Base-by-base conservation (phyloP, 1,284 basidiomycete species). In the Sporisorium iseilematis-ciliati region DNA sequence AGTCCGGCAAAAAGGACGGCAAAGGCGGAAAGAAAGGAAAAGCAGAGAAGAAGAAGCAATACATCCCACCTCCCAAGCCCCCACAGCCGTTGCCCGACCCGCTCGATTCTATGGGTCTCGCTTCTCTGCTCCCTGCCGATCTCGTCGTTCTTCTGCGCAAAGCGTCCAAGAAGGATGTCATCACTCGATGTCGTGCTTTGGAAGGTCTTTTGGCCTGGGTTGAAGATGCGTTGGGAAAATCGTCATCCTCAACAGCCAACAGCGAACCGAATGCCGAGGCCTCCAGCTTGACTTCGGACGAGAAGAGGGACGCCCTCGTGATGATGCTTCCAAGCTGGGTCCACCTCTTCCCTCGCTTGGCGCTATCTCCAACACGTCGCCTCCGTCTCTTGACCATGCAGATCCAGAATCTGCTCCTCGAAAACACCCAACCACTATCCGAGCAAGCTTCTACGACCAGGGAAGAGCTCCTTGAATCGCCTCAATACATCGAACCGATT, bases 251-350 rank as follows among this genome's bases (percentile, higher is more conserved):
- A n/a, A 26, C 67, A 10, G 12, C 79, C 87, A 53, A 81, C 87
- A 79, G 14, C 46, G 51, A 62, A 16, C 43, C 83, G 80, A 79
- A 49, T n/a, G 33, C 41, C n/a, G 71, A 72, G 11, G n/a, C 62
- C 10, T 70, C 61, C 29, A 49, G 21, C 14, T 56, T 76, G 26
- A 50, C 21, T 12, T 46, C 55, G 3, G 72, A 75, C 16, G 80
- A 84, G 56, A 73, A 78, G 42, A 51, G 54, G 1, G 68, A 71
- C 16, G 93, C 89, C 2, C 85, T 93, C 59, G 87, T 88, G 35
- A 88, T 90, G 70, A 90, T 91, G 86, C 77, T 94, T 46, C 94
- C 93, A 7, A 93, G 95, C 65, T 97, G 95, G 95, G 93, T 95
- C 41, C 93, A 97, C 86, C 93, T 97, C 85, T 87, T 93, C 41